Base-by-base conservation (phyloP, 768 basidiomycete species). In the Gelatoporia subvermispora region DNA sequence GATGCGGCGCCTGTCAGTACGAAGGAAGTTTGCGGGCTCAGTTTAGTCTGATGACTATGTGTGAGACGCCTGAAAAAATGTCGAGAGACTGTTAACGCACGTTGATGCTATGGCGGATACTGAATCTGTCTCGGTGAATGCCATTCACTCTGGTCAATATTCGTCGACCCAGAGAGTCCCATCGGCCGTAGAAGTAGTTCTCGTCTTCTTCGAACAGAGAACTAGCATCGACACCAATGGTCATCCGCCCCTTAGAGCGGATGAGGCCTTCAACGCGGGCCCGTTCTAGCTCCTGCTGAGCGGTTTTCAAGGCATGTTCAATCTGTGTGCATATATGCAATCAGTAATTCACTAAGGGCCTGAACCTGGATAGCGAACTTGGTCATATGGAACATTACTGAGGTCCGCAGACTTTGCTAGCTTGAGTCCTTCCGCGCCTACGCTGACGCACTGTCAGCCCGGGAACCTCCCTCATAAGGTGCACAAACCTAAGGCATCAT, bases 401-500 rank as follows among this genome's bases (percentile, higher is more conserved):
- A 54, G 47, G 43, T 54, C 52, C 20, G 51, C 43, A 34, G 44
- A 25, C 16, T 50, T 56, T 22, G 55, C 21, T 9, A 58, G 38
- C 7, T 45, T 22, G 3, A 61, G 39, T 1, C 62, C 60, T 50
- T 60, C 54, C 8, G 48, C 39, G 28, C 62, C 62, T 64, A 49
- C 15, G 35, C 47, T 45, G 45, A 45, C 52, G 15, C 18, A 37
- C 24, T 36, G 31, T 57, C 42, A 55, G 47, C 28, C 15, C 15
- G 11, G 17, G 13, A n/a, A 39, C 10, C 17, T 18, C 35, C n/a
- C 15, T 18, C 35, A 41, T 11, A 39, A 31, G 18, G 18, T 9
- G 28, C 13, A 34, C 66, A 66, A 62, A 73, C 88, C 90, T 59
- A 89, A 71, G 25, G 75, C 65, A 61, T 92, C 88, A 65, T 93